A percentile compares a stretch with the other conserved stretches of the same genome.
Conservation (phyloP, 495 filamentous ascomycete species). For the Hyphodiscus hymeniophilus region DNA sequence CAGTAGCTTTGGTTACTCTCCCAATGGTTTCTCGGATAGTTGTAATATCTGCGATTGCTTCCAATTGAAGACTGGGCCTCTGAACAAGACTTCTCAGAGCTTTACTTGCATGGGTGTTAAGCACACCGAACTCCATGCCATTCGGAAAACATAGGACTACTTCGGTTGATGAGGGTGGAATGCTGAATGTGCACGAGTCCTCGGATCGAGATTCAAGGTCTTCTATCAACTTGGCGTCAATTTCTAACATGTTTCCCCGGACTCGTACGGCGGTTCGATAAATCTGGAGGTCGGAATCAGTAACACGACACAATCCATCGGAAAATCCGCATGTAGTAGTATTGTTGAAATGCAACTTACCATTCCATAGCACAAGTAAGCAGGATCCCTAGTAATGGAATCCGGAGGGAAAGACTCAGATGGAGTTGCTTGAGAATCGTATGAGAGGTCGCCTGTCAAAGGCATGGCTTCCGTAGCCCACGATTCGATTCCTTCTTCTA, state of each 20-base stretch:
- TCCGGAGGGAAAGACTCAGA: too few species aligned
- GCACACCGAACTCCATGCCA: slow-evolving; percentile 1
- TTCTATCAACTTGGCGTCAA: slow-evolving; percentile 3
- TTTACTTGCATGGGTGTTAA: slow-evolving; percentile 6
- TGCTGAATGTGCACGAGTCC: slow-evolving; percentile 1
- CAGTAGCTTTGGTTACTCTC: slow-evolving; percentile 8
- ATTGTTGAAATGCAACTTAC: slow-evolving; percentile 1
- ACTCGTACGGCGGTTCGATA: slow-evolving; percentile 2
- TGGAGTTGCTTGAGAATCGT: too few species aligned
- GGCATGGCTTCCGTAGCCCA: slow-evolving; percentile 3
- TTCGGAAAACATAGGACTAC: not conserved
- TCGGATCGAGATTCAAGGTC: not conserved
- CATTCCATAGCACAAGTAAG: slow-evolving; percentile 10
- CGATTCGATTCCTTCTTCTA: slow-evolving; percentile 9
- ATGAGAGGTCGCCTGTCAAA: too few species aligned
- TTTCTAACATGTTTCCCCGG: slow-evolving; percentile 8
- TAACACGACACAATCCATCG: not conserved
- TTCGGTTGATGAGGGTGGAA: not conserved
- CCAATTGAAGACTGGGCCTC: not conserved
- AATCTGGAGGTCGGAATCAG: slow-evolving; percentile 1
- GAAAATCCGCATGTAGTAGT: too few species aligned
- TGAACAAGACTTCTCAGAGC: not conserved
- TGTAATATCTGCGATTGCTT: not conserved
- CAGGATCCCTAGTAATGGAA: too few species aligned
- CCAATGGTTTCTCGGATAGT: slow-evolving; percentile 1